These are phyloP conservation scores for Scenedesmus sp. DNA, from an alignment of 163 green algal species.

Conservation along the genomic window DNA sequence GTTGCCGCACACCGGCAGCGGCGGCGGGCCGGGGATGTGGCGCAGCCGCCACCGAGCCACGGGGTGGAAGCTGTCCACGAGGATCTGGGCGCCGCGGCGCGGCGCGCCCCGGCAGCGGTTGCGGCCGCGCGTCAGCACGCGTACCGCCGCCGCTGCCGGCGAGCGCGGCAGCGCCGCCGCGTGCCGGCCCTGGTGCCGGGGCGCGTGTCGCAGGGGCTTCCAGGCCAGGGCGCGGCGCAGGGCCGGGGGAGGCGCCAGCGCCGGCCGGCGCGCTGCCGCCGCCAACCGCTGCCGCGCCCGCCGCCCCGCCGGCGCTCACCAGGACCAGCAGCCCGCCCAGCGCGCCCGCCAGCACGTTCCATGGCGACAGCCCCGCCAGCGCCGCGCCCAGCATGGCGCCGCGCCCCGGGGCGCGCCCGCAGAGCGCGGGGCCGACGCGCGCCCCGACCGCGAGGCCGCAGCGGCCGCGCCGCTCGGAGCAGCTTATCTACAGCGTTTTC, in stretches of 20 bases:
- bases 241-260: too few species aligned
- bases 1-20: slow-evolving; percentile 32
- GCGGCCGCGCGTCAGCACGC: background rate
- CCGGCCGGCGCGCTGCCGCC: too few species aligned
- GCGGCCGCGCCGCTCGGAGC: too few species aligned
- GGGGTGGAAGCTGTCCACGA: slow-evolving; percentile 33
- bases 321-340: background rate
- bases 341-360: background rate
- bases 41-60: background rate
- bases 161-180: background rate
- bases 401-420: too few species aligned
- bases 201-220: too few species aligned
- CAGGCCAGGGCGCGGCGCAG: too few species aligned
- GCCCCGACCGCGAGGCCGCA: too few species aligned
- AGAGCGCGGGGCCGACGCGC: too few species aligned
- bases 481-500: too few species aligned
- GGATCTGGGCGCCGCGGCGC: background rate
- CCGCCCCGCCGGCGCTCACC: background rate
- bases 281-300: too few species aligned
- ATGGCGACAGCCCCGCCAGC: background rate
- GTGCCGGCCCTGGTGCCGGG: background rate
- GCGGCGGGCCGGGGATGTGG: slow-evolving; percentile 39
- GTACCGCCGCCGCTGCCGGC: background rate
- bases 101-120: background rate
- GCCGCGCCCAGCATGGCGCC: slow-evolving; percentile 5